These are phyloP conservation scores for Eimeria praecox DNA, from an alignment of 169 alveolate genomes.

Conservation along the genomic window DNA sequence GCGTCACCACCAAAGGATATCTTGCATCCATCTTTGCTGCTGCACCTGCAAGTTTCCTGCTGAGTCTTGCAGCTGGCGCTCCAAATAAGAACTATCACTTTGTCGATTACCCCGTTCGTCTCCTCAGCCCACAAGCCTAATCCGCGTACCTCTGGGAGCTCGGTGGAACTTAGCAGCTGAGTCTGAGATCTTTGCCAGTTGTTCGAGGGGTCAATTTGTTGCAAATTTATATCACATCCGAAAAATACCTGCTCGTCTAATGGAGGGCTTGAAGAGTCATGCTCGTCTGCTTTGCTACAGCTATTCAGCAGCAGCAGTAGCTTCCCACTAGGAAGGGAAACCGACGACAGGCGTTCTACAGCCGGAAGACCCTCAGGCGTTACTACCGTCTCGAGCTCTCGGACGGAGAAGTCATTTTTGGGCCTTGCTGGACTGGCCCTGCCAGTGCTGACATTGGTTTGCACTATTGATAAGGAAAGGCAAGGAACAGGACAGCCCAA, in stretches of 20 bases:
- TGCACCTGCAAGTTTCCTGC: conserved; percentile 52
- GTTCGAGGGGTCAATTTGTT: conserved; percentile 15
- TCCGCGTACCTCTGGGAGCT: conserved; percentile 55
- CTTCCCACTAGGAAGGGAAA: conserved; percentile 57
- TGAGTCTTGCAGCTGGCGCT: conserved; percentile 28
- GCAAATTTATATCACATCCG: conserved; percentile 48
- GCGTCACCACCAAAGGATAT: background rate
- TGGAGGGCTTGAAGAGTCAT: conserved; percentile 12
- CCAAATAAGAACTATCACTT: conserved; percentile 49
- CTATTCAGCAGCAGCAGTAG: conserved; percentile 47
- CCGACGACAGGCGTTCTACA: conserved; percentile 35
- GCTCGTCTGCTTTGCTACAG: conserved; percentile 59
- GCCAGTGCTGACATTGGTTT: conserved; percentile 4
- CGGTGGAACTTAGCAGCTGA: conserved; percentile 32
- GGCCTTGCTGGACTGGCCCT: conserved; percentile 33
- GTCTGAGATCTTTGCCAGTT: conserved; percentile 3
- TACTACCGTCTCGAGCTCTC: background rate
- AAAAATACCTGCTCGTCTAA: conserved; percentile 35
- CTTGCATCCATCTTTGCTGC: conserved; percentile 24
- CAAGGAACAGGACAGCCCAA: background rate
- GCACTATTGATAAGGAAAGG: conserved; percentile 26
- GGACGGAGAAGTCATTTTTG: conserved; percentile 33
- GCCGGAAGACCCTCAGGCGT: conserved; percentile 38
- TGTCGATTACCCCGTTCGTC: background rate
- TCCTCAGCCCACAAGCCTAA: conserved; percentile 61